Conservation (phyloP, 306 rosid species). For the Spatholobus suberectus region DNA sequence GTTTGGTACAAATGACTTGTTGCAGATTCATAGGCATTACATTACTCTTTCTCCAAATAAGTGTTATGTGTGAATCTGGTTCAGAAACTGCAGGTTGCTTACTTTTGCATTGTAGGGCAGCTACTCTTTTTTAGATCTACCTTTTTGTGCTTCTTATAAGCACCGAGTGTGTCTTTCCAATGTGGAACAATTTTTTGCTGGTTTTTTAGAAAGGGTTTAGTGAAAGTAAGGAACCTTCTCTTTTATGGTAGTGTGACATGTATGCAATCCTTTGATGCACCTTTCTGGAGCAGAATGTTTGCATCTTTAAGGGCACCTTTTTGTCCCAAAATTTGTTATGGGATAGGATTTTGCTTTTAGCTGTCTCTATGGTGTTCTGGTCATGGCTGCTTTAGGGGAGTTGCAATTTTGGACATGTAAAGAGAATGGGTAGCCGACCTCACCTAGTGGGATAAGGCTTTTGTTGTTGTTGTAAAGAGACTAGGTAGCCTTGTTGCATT, state of each 20-base stretch:
- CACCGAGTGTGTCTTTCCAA: background rate
- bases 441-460: too few species aligned
- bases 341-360: constrained; percentile 2
- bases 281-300: background rate
- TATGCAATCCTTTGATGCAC: background rate
- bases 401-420: background rate
- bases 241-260: background rate
- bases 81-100: too few species aligned
- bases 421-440: background rate
- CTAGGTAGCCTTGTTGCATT: too few species aligned
- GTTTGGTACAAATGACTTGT: too few species aligned
- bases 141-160: background rate
- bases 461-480: too few species aligned
- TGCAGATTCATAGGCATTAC: too few species aligned
- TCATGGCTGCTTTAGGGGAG: background rate
- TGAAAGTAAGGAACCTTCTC: background rate
- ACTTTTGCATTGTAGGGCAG: too few species aligned
- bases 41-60: too few species aligned
- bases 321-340: background rate
- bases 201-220: background rate
- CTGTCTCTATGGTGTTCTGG: background rate
- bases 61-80: background rate
- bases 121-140: too few species aligned
- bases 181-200: background rate
- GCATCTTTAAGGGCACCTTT: background rate